Percentiles rank a stretch among this genome's conserved stretches.
Conservation (phyloP, 2,329 filamentous ascomycete species). For the Calonectria hawksworthii region DNA sequence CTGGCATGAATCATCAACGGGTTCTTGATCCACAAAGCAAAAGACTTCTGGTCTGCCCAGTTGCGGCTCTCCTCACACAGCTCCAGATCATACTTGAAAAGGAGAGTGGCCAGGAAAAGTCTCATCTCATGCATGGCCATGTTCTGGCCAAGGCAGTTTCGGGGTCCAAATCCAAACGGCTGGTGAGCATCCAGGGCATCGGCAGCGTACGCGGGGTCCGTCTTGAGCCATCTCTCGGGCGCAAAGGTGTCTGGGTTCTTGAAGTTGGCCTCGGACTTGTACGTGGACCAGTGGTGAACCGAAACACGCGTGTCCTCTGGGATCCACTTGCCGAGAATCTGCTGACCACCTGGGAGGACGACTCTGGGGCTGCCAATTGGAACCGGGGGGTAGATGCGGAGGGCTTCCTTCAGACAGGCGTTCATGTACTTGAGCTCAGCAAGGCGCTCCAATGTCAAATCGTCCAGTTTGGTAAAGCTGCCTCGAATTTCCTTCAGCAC, state of each 20-base stretch:
- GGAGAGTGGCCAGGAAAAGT: not conserved
- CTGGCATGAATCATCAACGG: not conserved
- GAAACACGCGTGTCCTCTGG: slow-evolving; percentile 1
- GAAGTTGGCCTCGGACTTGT: not conserved
- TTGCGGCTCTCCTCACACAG: not conserved
- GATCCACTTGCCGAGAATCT: not conserved
- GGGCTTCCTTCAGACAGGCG: slow-evolving; percentile 4
- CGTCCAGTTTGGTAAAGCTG: not conserved
- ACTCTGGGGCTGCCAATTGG: slow-evolving; percentile 6
- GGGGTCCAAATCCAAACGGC: slow-evolving; percentile 13
- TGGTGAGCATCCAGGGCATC: not conserved
- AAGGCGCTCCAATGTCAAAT: slow-evolving; percentile 7
- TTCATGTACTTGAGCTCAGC: slow-evolving; percentile 15
- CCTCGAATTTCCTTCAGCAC: not conserved
- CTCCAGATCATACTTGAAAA: slow-evolving; percentile 3
- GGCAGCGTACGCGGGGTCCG: not conserved
- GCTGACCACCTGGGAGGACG: not conserved
- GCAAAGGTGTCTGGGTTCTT: not conserved
- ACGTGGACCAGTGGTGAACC: not conserved
- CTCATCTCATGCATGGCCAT: slow-evolving; percentile 18
- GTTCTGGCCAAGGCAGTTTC: slow-evolving; percentile 14
- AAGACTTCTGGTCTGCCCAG: not conserved
- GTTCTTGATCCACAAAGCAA: not conserved
- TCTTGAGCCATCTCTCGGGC: not conserved
- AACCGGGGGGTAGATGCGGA: slow-evolving; percentile 12